Conservation (phyloP, 495 filamentous ascomycete genomes). For the Neurospora sp. region DNA sequence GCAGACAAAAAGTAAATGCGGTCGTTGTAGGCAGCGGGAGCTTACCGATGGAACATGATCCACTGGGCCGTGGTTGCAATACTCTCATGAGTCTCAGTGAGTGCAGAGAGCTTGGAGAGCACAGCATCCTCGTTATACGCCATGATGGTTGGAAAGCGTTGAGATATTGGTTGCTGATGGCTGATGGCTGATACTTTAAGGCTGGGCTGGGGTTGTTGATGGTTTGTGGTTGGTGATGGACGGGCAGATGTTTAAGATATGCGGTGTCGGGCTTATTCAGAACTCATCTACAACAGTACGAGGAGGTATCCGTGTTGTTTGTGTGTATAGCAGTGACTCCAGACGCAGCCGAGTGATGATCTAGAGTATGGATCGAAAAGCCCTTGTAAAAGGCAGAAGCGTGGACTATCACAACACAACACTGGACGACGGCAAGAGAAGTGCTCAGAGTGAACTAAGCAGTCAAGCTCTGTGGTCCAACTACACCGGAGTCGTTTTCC, state of each 20-base stretch:
- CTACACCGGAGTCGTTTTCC: not conserved
- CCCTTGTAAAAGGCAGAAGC: not conserved
- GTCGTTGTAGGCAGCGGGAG: not conserved
- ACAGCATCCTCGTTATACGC: conserved; percentile 91
- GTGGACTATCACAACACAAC: not conserved
- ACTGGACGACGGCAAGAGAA: not conserved
- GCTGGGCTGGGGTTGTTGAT: not conserved
- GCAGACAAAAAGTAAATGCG: not conserved
- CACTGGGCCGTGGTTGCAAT: conserved; percentile 94
- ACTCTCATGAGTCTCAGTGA: conserved; percentile 94
- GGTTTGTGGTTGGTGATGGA: not conserved
- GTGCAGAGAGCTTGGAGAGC: conserved; percentile 80
- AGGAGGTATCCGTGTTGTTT: not conserved
- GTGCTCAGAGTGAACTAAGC: not conserved
- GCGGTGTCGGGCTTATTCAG: not conserved
- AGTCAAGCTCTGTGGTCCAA: not conserved
- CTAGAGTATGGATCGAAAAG: not conserved
- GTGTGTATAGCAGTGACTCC: not conserved
- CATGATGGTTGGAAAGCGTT: conserved; percentile 49
- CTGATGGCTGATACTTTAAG: not conserved
- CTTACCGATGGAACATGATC: conserved; percentile 97
- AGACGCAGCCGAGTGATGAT: not conserved
- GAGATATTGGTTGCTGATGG: not conserved
- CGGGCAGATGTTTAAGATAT: not conserved
- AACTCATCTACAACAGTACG: not conserved